Conservation (phyloP, 2,329 filamentous ascomycete species). For the Talaromyces verruculosus region DNA sequence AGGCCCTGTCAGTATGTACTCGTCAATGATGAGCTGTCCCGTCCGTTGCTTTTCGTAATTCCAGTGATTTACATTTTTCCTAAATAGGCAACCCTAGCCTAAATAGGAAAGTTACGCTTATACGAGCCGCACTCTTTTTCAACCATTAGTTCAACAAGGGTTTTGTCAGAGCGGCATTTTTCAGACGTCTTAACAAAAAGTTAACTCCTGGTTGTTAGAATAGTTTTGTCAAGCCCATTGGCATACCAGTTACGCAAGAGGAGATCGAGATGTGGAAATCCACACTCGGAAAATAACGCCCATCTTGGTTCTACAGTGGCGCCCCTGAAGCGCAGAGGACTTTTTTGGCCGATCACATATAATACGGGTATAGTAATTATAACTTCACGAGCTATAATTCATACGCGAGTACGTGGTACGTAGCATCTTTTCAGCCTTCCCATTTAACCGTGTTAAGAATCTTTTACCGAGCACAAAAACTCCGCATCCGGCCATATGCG, state of each 20-base stretch:
- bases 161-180: background rate
- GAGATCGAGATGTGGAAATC: background rate
- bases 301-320: background rate
- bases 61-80: background rate
- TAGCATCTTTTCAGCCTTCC: background rate
- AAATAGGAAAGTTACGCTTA: constrained; percentile 3
- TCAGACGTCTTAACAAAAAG: background rate
- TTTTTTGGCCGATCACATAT: background rate
- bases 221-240: background rate
- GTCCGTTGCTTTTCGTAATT: background rate
- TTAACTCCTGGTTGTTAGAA: background rate
- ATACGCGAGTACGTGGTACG: background rate
- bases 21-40: background rate
- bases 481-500: background rate
- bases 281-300: background rate
- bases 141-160: background rate
- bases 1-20: background rate
- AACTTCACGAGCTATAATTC: background rate
- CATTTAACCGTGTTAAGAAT: background rate
- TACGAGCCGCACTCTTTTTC: background rate
- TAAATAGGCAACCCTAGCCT: background rate
- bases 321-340: background rate
- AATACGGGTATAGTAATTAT: background rate
- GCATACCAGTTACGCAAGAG: background rate
- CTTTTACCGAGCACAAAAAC: constrained; percentile 1